Evolutionary conservation across 2,329 filamentous ascomycete genomes (phyloP), one percentile per base, ranked within the genome.

Genomic region (Fusarium pininemorale): DNA sequence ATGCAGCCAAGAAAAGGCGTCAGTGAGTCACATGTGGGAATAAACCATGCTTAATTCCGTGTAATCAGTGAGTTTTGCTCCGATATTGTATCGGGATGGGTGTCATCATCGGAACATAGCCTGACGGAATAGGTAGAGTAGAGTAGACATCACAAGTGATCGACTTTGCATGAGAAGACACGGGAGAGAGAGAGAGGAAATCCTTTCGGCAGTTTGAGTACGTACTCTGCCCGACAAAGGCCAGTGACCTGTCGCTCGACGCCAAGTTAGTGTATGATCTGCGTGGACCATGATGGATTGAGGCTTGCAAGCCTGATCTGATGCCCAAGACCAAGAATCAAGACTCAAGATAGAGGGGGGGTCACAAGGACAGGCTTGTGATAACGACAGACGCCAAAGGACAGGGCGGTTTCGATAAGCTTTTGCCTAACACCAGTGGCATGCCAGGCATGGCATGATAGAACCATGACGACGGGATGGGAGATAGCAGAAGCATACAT

Each of bases 11-110:
- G 55, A 50, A 35, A 32, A 37, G 35, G 24, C 35, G n/a, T 56
- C n/a, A 32, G 58, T 69, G 66, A 68, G 72, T 75, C 72, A 74
- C 72, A 75, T 75, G 72, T 54, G 47, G 67, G 48, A 59, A 55
- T 48, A 69, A 56, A 30, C 35, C 37, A 57, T 16, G 26, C 48
- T n/a, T n/a, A 37, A 35, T 41, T 18, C 35, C 53, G 32, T 41
- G 6, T 24, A 38, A 35, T 45, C 41, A 35, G 50, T 44, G n/a
- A 37, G 24, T 42, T 18, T 48, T 2, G 1, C 45, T 28, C 26
- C 26, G 26, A 20, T 26, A 18, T 26, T 26, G 12, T 24, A 6
- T 15, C 32, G 14, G 18, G 28, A 5, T 37, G 35, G 51, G 51
- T 54, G 35, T 54, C 51, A 54, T 55, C 51, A 55, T 55, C 35